These are phyloP conservation scores for Pezicula carpinea DNA, from an alignment of 2,329 filamentous ascomycete genomes.

Conservation along the genomic window DNA sequence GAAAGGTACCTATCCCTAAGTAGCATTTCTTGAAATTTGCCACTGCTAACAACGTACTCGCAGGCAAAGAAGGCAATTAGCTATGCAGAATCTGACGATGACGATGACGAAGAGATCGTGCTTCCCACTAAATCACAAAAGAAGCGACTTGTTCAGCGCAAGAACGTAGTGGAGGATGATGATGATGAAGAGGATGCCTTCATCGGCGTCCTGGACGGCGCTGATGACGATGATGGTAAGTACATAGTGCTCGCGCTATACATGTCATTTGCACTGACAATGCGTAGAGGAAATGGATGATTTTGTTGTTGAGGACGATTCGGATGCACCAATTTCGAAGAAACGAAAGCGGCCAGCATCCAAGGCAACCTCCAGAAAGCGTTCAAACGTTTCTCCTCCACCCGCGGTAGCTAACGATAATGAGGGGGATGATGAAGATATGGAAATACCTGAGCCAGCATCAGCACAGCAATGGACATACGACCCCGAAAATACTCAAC, in stretches of 20 bases:
- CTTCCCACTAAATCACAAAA: constrained; percentile 32
- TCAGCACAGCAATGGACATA: constrained; percentile 81
- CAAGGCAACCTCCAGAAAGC: constrained; percentile 56
- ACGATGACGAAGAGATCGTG: constrained; percentile 64
- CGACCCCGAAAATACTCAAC: constrained; percentile 54
- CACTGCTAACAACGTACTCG: background rate
- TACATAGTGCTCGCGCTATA: constrained; percentile 3
- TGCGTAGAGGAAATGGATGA: constrained; percentile 67
- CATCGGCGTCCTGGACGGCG: constrained; percentile 53
- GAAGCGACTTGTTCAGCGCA: constrained; percentile 45
- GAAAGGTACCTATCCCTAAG: constrained; percentile 57
- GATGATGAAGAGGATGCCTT: constrained; percentile 68
- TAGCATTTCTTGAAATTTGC: background rate
- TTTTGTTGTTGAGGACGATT: constrained; percentile 80
- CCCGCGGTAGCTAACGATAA: constrained; percentile 35
- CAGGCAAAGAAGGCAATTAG: constrained; percentile 63
- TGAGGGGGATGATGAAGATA: constrained; percentile 48
- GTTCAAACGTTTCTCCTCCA: constrained; percentile 50
- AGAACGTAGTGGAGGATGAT: constrained; percentile 60
- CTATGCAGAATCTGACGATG: constrained; percentile 82
- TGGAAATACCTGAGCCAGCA: constrained; percentile 56
- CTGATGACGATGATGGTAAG: constrained; percentile 54
- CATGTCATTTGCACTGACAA: constrained; percentile 9
- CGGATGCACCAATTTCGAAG: constrained; percentile 62
- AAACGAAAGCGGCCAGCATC: constrained; percentile 61